Conservation (phyloP, 2,329 filamentous ascomycete species). For the Escovopsis sp. region DNA sequence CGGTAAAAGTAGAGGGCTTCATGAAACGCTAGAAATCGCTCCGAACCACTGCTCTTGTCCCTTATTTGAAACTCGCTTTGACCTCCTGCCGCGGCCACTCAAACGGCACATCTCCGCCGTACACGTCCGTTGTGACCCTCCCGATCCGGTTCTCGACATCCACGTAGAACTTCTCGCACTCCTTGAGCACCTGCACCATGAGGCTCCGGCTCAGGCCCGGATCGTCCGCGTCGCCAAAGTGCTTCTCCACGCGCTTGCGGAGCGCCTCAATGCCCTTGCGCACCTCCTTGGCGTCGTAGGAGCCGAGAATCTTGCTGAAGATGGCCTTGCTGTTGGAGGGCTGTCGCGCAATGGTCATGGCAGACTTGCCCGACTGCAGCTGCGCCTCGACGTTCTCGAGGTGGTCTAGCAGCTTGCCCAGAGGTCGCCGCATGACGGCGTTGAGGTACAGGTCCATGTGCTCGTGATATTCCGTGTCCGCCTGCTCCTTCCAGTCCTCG, state of each 20-base stretch:
- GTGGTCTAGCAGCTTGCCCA: conserved; percentile 84
- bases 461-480: conserved; percentile 63
- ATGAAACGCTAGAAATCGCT: neutral
- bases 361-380: conserved; percentile 41
- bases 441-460: conserved; percentile 79
- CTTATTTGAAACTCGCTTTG: conserved; percentile 37
- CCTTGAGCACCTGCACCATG: conserved; percentile 40
- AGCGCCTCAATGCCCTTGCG: conserved; percentile 80
- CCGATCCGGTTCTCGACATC: conserved; percentile 46
- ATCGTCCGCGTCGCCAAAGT: conserved; percentile 83
- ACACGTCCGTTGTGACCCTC: conserved; percentile 44
- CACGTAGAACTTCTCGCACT: conserved; percentile 48
- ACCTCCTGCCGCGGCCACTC: conserved; percentile 53
- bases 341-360: conserved; percentile 55
- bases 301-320: conserved; percentile 73
- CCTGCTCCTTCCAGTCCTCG: conserved; percentile 68
- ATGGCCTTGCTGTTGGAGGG: conserved; percentile 68
- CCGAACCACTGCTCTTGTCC: no score
- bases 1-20: no score
- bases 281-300: conserved; percentile 72
- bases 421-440: conserved; percentile 72
- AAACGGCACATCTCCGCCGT: conserved; percentile 47
- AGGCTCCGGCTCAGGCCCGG: conserved; percentile 44
- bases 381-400: conserved; percentile 75
- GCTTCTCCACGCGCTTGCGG: conserved; percentile 87